Evolutionary conservation across 164 flowering plant species (phyloP).

Genomic region (Vitis riparia): DNA sequence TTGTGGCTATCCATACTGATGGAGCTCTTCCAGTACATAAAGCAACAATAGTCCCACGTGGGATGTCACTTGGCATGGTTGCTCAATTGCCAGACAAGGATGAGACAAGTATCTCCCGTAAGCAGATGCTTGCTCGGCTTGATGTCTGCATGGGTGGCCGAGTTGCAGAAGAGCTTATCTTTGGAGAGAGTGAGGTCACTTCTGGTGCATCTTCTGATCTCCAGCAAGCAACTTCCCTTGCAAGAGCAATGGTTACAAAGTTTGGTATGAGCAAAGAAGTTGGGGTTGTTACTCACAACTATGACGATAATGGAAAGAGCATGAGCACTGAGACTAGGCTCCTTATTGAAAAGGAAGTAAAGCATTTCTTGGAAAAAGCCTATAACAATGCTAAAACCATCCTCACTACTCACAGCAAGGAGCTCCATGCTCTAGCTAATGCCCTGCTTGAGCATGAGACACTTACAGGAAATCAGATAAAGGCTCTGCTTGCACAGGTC

Average conservation of each 20-base stretch:
- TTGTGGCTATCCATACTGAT: constrained; percentile 91
- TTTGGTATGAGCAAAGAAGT: constrained; percentile 92
- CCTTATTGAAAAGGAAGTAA: constrained; percentile 80
- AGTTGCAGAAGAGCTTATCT: constrained; percentile 93
- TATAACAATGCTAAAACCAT: constrained; percentile 86
- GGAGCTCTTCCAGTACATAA: constrained; percentile 96
- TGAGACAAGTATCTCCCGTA: constrained; percentile 74
- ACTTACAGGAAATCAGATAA: constrained; percentile 78
- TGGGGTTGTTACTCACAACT: constrained; percentile 82
- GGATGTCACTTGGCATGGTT: constrained; percentile 91
- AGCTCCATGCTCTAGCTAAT: constrained; percentile 89
- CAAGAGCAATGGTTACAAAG: constrained; percentile 86
- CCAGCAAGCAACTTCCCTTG: constrained; percentile 71
- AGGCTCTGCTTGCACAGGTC: constrained; percentile 58
- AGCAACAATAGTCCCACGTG: constrained; percentile 92
- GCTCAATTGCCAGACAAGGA: constrained; percentile 85
- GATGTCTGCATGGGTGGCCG: constrained; percentile 98
- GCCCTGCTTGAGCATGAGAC: constrained; percentile 90
- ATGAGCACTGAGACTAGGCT: constrained; percentile 94
- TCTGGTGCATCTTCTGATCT: constrained; percentile 86
- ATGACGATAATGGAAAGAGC: constrained; percentile 78
- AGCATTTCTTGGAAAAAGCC: constrained; percentile 61
- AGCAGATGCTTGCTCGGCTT: constrained; percentile 92
- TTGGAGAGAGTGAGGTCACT: constrained; percentile 87
- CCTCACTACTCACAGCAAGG: constrained; percentile 66